phyloP scores from a whole-genome alignment of 768 basidiomycete species.

The Termitomyces sp. region DNA sequence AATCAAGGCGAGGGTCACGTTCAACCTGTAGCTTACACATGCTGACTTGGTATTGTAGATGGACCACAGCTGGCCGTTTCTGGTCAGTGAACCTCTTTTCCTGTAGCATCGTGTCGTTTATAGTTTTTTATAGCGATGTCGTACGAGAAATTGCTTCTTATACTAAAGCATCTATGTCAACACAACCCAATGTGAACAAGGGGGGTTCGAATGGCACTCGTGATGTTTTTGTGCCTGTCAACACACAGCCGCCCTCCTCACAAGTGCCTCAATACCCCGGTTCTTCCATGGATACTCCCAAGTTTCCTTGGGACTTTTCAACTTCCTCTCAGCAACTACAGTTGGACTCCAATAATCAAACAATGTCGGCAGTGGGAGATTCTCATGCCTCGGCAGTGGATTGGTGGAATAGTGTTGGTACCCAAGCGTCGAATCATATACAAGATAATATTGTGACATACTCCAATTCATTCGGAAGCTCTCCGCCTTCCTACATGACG shows the following conservation, averaged over 20 bases:
- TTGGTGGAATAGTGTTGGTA: constrained; percentile 1
- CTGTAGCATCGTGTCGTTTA: not conserved
- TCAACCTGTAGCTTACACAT: not conserved
- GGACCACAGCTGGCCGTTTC: constrained; percentile 35
- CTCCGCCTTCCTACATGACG: not conserved
- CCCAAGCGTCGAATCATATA: not conserved
- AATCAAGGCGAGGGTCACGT: constrained; percentile 25
- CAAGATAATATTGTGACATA: not conserved
- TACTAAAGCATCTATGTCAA: constrained; percentile 15
- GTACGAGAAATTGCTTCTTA: constrained; percentile 29
- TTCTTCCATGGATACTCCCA: not conserved
- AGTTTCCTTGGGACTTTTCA: not conserved
- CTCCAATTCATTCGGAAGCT: not conserved
- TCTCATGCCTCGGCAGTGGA: not conserved
- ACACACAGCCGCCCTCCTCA: not conserved
- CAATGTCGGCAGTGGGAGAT: not conserved
- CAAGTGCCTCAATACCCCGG: not conserved
- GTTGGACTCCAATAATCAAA: not conserved
- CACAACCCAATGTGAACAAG: not conserved
- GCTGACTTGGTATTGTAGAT: constrained; percentile 21
- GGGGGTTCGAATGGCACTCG: not conserved
- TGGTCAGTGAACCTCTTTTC: constrained; percentile 21
- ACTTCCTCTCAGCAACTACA: not conserved
- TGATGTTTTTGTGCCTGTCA: not conserved
- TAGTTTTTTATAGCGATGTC: constrained; percentile 25